These are phyloP conservation scores for Podaxis mareebaensis DNA, from an alignment of 768 basidiomycete genomes.

Conservation along the genomic window DNA sequence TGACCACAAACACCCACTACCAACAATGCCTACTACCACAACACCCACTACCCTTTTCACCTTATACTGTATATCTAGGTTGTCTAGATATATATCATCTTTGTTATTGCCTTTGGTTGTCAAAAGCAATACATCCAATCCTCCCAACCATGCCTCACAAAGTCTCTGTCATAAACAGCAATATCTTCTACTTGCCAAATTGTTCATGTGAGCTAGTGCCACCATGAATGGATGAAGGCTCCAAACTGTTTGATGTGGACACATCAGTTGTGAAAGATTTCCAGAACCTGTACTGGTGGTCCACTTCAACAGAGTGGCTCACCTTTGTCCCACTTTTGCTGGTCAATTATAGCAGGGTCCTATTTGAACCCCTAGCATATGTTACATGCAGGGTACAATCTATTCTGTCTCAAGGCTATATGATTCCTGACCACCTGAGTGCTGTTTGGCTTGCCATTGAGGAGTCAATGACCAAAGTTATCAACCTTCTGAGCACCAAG, in stretches of 20 bases:
- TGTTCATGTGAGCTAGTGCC: neutral
- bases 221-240: too few relatives aligned
- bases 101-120: too few relatives aligned
- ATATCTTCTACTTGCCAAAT: neutral
- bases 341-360: neutral
- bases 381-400: neutral
- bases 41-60: too few relatives aligned
- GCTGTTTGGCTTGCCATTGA: neutral
- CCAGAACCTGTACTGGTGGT: neutral
- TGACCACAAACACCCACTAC: too few relatives aligned
- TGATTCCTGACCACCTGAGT: neutral
- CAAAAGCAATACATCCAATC: too few relatives aligned
- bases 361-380: neutral
- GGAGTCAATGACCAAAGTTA: neutral
- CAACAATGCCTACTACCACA: too few relatives aligned
- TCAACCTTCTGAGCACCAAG: neutral
- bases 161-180: neutral
- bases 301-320: neutral
- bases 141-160: too few relatives aligned
- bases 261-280: neutral
- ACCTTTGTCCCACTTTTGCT: neutral
- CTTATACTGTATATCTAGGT: too few relatives aligned
- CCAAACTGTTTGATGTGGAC: neutral
- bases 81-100: too few relatives aligned
- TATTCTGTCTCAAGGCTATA: neutral